Percentiles rank a stretch among this genome's conserved stretches.
phyloP scores from a whole-genome alignment of 1,284 basidiomycete genomes.

The Sanghuangporus baumii region DNA sequence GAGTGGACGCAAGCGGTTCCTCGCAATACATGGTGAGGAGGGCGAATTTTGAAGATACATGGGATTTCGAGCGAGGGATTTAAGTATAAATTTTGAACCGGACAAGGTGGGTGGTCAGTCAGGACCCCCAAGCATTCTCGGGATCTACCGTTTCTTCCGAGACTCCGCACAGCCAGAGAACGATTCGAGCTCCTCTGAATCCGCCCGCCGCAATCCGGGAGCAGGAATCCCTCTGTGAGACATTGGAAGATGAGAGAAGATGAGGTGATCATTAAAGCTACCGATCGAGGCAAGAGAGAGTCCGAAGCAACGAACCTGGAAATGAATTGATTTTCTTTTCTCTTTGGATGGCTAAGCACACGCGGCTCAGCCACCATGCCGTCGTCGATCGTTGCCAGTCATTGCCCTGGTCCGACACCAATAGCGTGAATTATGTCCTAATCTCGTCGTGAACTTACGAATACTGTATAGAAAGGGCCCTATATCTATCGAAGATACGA shows the following conservation, averaged over 20 bases:
- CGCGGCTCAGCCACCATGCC: not conserved
- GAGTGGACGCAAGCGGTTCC: not conserved
- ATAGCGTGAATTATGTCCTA: not conserved
- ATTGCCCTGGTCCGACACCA: not conserved
- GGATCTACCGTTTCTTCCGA: slow-evolving; percentile 4
- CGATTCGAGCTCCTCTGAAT: slow-evolving; percentile 3
- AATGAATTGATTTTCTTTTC: not conserved
- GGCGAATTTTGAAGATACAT: slow-evolving; percentile 12
- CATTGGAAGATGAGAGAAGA: slow-evolving; percentile 4
- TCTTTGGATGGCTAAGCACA: not conserved
- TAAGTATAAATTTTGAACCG: slow-evolving; percentile 7
- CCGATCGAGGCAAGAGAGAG: not conserved
- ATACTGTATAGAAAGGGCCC: not conserved
- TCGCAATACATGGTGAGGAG: slow-evolving; percentile 9
- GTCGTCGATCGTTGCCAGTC: not conserved
- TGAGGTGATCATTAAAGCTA: not conserved
- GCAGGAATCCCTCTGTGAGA: slow-evolving; percentile 1
- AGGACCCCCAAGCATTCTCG: slow-evolving; percentile 1
- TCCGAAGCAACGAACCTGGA: not conserved
- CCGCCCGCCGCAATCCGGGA: slow-evolving; percentile 7
- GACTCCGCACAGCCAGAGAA: not conserved
- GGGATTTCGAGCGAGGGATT: slow-evolving; percentile 6
- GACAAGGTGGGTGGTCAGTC: not conserved
- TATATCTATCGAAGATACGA: not conserved
- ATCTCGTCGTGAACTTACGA: not conserved